Conservation (phyloP, 176 grass and related monocot genomes). For the Zea mays region Zm-B73-REFERENCE-NAM-5.0 NC_050103.1:11378001-11378500, state of each 20-base stretch:
- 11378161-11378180: background rate
- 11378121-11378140: background rate
- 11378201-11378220: slow-evolving; percentile 27
- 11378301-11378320: background rate
- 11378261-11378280: slow-evolving; percentile 35
- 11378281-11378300: background rate
- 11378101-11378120: background rate
- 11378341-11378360: background rate
- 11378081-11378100: background rate
- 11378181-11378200: background rate
- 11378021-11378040: background rate
- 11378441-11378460: background rate
- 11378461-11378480: background rate
- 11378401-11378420: background rate
- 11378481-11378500: background rate
- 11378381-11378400: background rate
- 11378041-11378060: background rate
- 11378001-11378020: background rate
- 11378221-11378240: slow-evolving; percentile 12
- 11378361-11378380: background rate
- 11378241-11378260: slow-evolving; percentile 7
- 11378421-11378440: background rate
- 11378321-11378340: background rate
- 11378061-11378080: background rate
- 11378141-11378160: background rate